Evolutionary conservation across 176 grass and related monocot species (phyloP).

Genomic region (Musa beccarii): DNA sequence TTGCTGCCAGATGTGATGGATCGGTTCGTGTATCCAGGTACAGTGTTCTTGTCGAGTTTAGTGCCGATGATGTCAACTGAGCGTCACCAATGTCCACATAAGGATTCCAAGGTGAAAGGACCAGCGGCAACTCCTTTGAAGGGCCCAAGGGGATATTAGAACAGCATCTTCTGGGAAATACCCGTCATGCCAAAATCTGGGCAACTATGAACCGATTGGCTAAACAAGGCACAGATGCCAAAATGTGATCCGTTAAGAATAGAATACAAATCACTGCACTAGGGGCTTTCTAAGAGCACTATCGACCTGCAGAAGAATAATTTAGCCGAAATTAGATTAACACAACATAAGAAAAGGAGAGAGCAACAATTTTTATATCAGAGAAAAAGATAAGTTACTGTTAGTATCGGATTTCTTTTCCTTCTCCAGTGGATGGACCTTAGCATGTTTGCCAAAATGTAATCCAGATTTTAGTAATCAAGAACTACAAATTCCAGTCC

Average conservation of each 20-base stretch:
- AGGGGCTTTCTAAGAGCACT: neutral
- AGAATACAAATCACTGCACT: slow-evolving; percentile 5
- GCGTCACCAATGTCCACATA: too few relatives aligned
- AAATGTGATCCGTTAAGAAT: neutral
- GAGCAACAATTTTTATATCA: neutral
- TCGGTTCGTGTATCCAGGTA: neutral
- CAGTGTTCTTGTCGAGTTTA: neutral
- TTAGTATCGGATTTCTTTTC: too few relatives aligned
- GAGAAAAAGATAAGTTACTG: too few relatives aligned
- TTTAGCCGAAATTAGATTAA: neutral
- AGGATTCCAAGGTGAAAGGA: neutral
- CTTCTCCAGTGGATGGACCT: too few relatives aligned
- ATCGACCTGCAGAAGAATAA: neutral
- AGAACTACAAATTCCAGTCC: too few relatives aligned
- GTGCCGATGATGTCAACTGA: neutral
- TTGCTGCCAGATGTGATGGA: neutral
- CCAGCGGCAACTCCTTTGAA: neutral
- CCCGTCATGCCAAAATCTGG: neutral
- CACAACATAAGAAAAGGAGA: neutral
- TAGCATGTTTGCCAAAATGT: too few relatives aligned
- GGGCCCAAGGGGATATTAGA: neutral
- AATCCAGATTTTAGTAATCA: too few relatives aligned
- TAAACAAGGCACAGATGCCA: neutral
- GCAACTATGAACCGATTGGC: neutral
- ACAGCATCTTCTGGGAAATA: neutral